Conservation (phyloP, 2,329 filamentous ascomycete species). For the Colletotrichum somersetense region DNA sequence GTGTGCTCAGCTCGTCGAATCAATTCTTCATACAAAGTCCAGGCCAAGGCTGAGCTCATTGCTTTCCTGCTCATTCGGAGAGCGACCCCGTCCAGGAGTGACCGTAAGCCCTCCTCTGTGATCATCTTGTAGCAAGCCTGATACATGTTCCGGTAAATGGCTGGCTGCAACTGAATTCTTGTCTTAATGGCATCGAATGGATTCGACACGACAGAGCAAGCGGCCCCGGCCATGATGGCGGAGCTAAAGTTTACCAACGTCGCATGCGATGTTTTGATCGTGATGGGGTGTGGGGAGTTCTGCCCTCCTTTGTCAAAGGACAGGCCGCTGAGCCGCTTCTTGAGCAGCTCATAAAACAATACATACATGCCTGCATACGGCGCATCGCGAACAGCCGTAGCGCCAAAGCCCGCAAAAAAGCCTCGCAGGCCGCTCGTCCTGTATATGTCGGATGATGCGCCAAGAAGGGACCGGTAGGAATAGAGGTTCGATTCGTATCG, state of each 20-base stretch:
- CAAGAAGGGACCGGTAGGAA: constrained; percentile 80
- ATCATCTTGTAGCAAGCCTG: constrained; percentile 84
- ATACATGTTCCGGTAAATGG: constrained; percentile 84
- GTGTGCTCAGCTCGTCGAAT: constrained; percentile 74
- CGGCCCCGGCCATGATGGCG: constrained; percentile 82
- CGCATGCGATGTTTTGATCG: constrained; percentile 37
- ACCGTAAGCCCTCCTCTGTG: constrained; percentile 80
- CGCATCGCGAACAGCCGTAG: constrained; percentile 93
- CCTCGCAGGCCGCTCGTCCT: constrained; percentile 80
- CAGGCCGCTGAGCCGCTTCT: constrained; percentile 67
- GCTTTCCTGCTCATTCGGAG: constrained; percentile 93
- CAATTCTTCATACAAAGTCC: constrained; percentile 96
- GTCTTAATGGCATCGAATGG: constrained; percentile 98
- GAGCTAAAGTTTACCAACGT: constrained; percentile 78
- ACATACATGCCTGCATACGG: constrained; percentile 97
- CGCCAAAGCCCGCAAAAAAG: constrained; percentile 94
- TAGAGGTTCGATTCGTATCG: constrained; percentile 93
- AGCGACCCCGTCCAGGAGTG: constrained; percentile 87
- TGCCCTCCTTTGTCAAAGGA: background rate
- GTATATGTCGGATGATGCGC: constrained; percentile 81
- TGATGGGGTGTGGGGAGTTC: background rate
- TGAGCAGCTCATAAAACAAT: constrained; percentile 89
- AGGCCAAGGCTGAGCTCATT: constrained; percentile 92
- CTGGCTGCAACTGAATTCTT: constrained; percentile 89
- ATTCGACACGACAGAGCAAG: constrained; percentile 91